Base-by-base conservation (phyloP, 148 eudicot species). In the Camellia granthamiana region DNA sequence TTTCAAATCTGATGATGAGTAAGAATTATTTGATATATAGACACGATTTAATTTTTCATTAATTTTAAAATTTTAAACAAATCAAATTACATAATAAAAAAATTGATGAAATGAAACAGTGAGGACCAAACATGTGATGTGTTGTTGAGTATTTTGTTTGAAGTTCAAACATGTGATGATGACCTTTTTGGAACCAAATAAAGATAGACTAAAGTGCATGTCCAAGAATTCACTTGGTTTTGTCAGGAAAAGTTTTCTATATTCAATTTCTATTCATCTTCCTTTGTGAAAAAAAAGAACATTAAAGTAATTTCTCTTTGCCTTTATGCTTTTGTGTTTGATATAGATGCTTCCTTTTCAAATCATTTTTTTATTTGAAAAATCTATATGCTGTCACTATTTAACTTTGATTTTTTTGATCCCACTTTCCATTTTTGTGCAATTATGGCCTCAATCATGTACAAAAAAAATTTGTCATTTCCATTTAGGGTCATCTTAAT, bases 251-350 rank as follows among this genome's bases (percentile, higher is more conserved):
- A 73, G 76, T 73, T 62, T 15, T 73, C 60, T 2, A 21, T 23
- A 52, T 41, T 44, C 52, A 55, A 68, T 55, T 79, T 78, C 84
- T 56, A 58, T 55, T 80, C 65, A 79, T 3, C 72, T 76, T 85
- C 56, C 66, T 60, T 18, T 15, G n/a, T 30, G 2, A 19, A 23
- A 63, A 23, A 23, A 23, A 23, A 23, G 30, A 23, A 23, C 30
- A 23, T 23, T 0, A 21, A 63, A 63, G 41, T n/a, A 30, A 23
- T 14, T 4, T 19, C 76, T 9, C 42, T 72, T 46, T 47, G 30
- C 30, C 55, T 6, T 18, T 18, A 23, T 5, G 41, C 11, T 43
- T 15, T 74, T 58, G 77, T 74, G 77, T 23, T 23, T 23, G 30
- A 23, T 23, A 56, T 55, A 6, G 15, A 51, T 23, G 21, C 19